Evolutionary conservation across 441 rosid genomes (phyloP).

Genomic region (Gossypium davidsonii): DNA sequence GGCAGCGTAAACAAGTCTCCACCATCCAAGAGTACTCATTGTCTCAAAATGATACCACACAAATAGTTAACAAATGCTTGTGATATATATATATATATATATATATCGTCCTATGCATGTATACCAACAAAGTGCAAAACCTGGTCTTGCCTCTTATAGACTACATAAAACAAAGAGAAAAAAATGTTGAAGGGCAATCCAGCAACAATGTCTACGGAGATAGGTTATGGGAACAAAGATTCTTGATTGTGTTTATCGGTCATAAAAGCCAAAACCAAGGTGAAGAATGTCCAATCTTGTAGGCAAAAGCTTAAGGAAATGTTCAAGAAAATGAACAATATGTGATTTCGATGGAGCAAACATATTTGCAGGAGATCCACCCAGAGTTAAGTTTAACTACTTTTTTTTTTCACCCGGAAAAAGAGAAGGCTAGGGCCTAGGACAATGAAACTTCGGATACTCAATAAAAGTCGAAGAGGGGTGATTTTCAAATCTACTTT

Average conservation of each 20-base stretch:
- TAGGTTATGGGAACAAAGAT: constrained; percentile 14
- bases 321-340: constrained; percentile 22
- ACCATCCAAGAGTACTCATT: constrained; percentile 24
- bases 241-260: constrained; percentile 4
- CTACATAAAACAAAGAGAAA: background rate
- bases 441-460: background rate
- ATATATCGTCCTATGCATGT: background rate
- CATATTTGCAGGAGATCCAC: constrained; percentile 6
- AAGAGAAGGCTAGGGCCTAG: background rate
- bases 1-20: constrained; percentile 13
- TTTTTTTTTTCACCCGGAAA: background rate
- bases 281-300: background rate
- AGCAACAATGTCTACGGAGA: constrained; percentile 16
- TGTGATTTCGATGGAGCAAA: constrained; percentile 5
- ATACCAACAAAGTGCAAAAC: background rate
- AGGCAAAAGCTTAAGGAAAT: background rate
- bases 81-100: background rate
- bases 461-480: background rate
- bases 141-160: constrained; percentile 13
- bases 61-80: background rate
- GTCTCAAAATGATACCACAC: background rate
- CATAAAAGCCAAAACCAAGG: background rate
- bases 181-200: background rate
- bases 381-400: background rate
- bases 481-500: background rate